Base-by-base conservation (phyloP, 192 early-diverging fungal species). In the Backusella circina region DNA sequence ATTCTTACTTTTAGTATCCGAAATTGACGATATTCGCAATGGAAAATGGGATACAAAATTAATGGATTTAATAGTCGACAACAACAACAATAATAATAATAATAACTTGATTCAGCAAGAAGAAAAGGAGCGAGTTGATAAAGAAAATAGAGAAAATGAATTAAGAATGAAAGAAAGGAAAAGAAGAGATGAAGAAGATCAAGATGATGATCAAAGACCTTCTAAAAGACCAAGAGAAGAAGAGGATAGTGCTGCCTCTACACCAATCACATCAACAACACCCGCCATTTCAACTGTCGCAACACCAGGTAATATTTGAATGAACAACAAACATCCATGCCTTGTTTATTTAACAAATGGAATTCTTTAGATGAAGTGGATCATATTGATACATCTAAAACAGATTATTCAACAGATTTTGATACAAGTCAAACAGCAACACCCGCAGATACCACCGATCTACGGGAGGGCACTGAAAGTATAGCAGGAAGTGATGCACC, bases 11-110 rank as follows among this genome's bases (percentile, higher is more conserved):
- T 57, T 91, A 26, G 75, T 92, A 9, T 81, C 81, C 13, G 91
- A 92, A 37, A 85, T 92, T 28, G 86, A 91, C 3, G 88, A 90
- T 5, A 91, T 92, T 72, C 81, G 82, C 10, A 77, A 81, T 16
- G 91, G 91, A n/a, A 86, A 87, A 82, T 87, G 85, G 86, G 90
- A 38, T 15, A 31, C 33, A 0, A 54, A 37, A 26, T 61, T 61
- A 28, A 61, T 61, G 31, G 8, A 26, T 8, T 51, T 51, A 36
- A 33, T 16, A 28, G 39, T 37, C 16, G 37, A 72, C 18, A 47
- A 8, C 37, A 68, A 37, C 23, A 23, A 39, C 12, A 47, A 16
- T 13, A 38, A 41, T 26, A 47, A 47, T 2, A 72, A 8, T 9
- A 23, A 23, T 26, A 28, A 0, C 1, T 28, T 61, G 54, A 61